Conservation (phyloP, 495 filamentous ascomycete genomes). For the Immersiella caudata region DNA sequence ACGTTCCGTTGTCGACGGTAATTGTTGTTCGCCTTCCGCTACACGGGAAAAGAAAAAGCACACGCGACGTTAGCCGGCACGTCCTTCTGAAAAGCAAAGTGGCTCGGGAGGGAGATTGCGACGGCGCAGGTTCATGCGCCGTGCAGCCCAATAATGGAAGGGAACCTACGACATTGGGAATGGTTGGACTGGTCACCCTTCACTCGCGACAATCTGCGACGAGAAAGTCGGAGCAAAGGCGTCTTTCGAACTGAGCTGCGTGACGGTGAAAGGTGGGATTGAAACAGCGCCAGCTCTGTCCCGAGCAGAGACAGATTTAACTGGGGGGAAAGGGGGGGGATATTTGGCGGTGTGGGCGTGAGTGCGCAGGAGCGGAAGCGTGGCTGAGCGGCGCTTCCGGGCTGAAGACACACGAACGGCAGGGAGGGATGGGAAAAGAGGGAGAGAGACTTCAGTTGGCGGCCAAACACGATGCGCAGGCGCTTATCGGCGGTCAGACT, state of each 20-base stretch:
- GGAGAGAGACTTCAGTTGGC: conserved; percentile 3
- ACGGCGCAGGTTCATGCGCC: conserved; percentile 28
- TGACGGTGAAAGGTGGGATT: neutral
- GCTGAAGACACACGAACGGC: conserved; percentile 4
- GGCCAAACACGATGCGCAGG: conserved; percentile 15
- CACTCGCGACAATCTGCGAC: conserved; percentile 44
- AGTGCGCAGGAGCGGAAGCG: conserved; percentile 15
- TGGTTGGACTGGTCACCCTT: conserved; percentile 41
- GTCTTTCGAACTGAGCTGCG: conserved; percentile 11
- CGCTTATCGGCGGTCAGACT: conserved; percentile 21
- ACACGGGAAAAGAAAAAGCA: conserved; percentile 1
- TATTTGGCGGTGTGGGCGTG: conserved; percentile 30
- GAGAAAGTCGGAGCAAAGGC: conserved; percentile 44
- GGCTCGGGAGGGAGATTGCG: conserved; percentile 16
- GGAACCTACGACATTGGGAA: conserved; percentile 55
- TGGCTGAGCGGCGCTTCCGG: conserved; percentile 23
- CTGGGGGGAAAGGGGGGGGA: neutral
- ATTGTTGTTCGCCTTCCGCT: conserved; percentile 47
- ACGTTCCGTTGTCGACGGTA: conserved; percentile 49
- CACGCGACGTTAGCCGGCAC: conserved; percentile 7
- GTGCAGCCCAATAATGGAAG: conserved; percentile 1
- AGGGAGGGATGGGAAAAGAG: conserved; percentile 5
- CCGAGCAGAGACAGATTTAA: conserved; percentile 22
- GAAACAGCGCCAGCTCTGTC: conserved; percentile 11
- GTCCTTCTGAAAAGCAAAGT: conserved; percentile 2